Base-by-base conservation (phyloP, 306 rosid genomes). In the Notholithocarpus densiflorus region DNA sequence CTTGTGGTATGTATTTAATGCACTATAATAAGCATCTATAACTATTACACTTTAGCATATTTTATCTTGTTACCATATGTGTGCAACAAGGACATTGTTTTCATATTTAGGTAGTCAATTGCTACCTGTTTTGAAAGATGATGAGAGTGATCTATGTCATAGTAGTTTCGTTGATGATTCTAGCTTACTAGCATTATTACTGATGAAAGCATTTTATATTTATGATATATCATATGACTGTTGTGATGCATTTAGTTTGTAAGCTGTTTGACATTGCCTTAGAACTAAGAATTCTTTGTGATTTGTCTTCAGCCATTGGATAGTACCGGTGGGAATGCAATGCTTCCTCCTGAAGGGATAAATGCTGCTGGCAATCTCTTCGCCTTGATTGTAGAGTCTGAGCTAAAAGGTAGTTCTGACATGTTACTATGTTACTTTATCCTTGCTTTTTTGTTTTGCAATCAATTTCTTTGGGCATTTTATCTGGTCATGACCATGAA, bases 291-390 rank as follows among this genome's bases (percentile, higher is more conserved):
- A 32, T 20, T 73, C 12, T 72, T 68, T 75, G 18, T 80, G 60
- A 12, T 70, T 81, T 80, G 62, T 81, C 61, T 86, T 77, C 92
- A 94, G 98, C 97, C 93, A 86, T 75, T 86, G 69, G 88, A 91
- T 79, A 89, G 86, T 37, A 76, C 70, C 37, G 75, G 87, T 62
- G 89, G 79, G 83, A 82, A 80, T 88, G 82, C 84, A 70, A 74
- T 84, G 77, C 90, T 94, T 90, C 97, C 95, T 59, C 81, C 90
- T 21, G 97, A 92, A 85, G 97, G 94, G 82, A 89, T 84, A 87
- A 75, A 70, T 80, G 97, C 91, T 80, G 89, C 94, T 52, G 97
- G 90, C 56, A 87, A 74, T 83, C 94, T 94, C 79, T 94, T 94
- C 77, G 74, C 89, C 79, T 82, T 91, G 84, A 92, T 94, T 83